Evolutionary conservation across 768 basidiomycete genomes (phyloP).

Genomic region (Cystobasidium ongulense): DNA sequence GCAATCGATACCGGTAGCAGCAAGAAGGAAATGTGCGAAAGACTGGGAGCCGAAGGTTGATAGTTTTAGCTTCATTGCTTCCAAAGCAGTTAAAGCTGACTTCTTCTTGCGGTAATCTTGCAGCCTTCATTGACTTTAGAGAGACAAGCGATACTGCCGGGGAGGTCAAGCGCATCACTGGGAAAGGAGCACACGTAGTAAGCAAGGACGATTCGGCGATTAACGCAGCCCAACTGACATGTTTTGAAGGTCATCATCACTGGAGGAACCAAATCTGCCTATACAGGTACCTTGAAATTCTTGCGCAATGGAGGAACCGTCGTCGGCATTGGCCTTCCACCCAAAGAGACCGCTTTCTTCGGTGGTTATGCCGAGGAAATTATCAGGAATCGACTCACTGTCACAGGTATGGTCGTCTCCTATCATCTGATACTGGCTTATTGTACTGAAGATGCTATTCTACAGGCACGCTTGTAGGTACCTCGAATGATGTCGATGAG

Average conservation of each 20-base stretch:
- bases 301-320: constrained; percentile 61
- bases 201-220: neutral
- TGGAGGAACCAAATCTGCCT: constrained; percentile 46
- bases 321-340: constrained; percentile 67
- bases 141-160: constrained; percentile 58
- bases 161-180: constrained; percentile 57
- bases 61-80: constrained; percentile 41
- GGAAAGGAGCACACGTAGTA: constrained; percentile 58
- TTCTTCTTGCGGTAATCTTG: constrained; percentile 42
- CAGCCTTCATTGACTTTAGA: constrained; percentile 59
- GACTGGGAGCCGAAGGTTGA: constrained; percentile 57
- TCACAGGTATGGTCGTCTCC: neutral
- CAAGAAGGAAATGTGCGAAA: constrained; percentile 57
- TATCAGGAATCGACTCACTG: neutral
- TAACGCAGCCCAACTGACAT: neutral
- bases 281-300: constrained; percentile 55
- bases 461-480: neutral
- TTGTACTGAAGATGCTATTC: neutral
- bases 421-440: neutral
- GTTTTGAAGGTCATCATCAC: constrained; percentile 42
- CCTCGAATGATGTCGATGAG: neutral
- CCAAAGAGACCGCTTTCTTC: constrained; percentile 34
- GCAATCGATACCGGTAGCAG: constrained; percentile 69
- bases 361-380: constrained; percentile 2
- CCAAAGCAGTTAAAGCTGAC: neutral